Conservation (phyloP, 2,329 filamentous ascomycete species). For the Colletotrichum lindemuthianum region DNA sequence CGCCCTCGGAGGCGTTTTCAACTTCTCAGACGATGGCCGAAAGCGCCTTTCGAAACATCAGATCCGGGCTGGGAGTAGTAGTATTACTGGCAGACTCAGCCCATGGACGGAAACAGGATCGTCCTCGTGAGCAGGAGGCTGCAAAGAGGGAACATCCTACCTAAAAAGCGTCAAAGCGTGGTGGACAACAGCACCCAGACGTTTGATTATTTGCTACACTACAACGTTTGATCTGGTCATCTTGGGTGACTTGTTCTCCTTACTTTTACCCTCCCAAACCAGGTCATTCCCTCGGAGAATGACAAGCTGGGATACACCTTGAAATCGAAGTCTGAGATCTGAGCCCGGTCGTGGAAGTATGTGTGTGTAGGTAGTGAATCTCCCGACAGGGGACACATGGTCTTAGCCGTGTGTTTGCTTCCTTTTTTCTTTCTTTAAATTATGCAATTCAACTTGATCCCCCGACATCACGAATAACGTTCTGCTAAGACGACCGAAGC, state of each 20-base stretch:
- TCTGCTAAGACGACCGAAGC: constrained; percentile 22
- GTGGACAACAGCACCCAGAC: constrained; percentile 46
- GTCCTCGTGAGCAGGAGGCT: constrained; percentile 12
- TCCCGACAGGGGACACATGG: constrained; percentile 30
- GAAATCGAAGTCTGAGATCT: no score
- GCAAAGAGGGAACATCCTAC: constrained; percentile 28
- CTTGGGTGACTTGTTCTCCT: background rate
- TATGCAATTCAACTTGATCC: constrained; percentile 32
- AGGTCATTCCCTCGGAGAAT: no score
- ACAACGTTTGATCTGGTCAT: constrained; percentile 36
- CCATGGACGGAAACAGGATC: constrained; percentile 28
- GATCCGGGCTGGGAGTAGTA: constrained; percentile 23
- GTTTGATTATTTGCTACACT: constrained; percentile 55
- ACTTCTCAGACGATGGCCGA: constrained; percentile 32
- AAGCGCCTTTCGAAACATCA: constrained; percentile 36
- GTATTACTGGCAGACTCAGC: constrained; percentile 13
- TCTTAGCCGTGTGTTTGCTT: constrained; percentile 19
- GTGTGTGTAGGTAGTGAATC: background rate
- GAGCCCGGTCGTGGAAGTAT: no score
- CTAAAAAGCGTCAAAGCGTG: constrained; percentile 33
- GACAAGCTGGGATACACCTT: no score
- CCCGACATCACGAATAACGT: constrained; percentile 18
- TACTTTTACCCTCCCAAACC: background rate
- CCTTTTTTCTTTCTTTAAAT: constrained; percentile 27
- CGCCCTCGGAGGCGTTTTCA: constrained; percentile 23